Evolutionary conservation across 768 basidiomycete species (phyloP).

Genomic region (Calocera viscosa): DNA sequence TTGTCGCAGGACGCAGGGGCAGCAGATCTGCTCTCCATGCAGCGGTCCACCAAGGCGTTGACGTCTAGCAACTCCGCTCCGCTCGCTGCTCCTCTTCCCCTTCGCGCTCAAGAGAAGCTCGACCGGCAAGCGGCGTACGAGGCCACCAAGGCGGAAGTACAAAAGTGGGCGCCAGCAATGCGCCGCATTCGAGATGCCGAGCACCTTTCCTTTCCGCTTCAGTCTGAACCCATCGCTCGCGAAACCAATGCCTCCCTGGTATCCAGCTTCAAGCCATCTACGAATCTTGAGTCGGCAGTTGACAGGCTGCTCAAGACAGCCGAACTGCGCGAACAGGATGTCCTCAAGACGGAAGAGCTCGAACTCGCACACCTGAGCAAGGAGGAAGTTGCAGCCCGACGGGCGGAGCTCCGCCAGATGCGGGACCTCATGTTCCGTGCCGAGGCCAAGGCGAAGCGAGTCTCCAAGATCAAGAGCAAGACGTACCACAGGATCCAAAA

Average conservation of each 20-base stretch:
- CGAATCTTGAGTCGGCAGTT: slow-evolving; percentile 71
- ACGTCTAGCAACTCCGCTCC: slow-evolving; percentile 45
- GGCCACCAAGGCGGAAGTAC: slow-evolving; percentile 79
- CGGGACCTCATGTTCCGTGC: slow-evolving; percentile 90
- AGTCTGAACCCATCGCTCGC: slow-evolving; percentile 23
- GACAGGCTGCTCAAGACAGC: slow-evolving; percentile 69
- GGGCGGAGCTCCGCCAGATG: slow-evolving; percentile 71
- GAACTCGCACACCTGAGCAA: slow-evolving; percentile 68
- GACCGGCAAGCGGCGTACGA: slow-evolving; percentile 93
- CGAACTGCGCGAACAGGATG: slow-evolving; percentile 67
- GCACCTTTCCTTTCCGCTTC: slow-evolving; percentile 75
- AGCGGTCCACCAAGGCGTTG: slow-evolving; percentile 56
- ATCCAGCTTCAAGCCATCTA: slow-evolving; percentile 48
- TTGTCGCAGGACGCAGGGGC: slow-evolving; percentile 41
- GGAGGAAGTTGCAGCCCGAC: slow-evolving; percentile 74
- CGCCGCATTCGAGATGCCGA: slow-evolving; percentile 87
- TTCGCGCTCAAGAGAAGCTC: slow-evolving; percentile 73
- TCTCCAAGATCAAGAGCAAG: slow-evolving; percentile 93
- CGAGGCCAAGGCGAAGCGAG: slow-evolving; percentile 75
- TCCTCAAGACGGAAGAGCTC: slow-evolving; percentile 69
- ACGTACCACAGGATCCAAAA: slow-evolving; percentile 75
- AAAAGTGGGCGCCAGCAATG: slow-evolving; percentile 90
- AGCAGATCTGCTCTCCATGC: slow-evolving; percentile 47
- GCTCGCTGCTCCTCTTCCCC: slow-evolving; percentile 72
- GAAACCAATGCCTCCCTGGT: not conserved